Percentiles rank a stretch among this genome's conserved stretches.
Conservation (phyloP, 2,329 filamentous ascomycete species). For the Pseudonectria foliicola region DNA sequence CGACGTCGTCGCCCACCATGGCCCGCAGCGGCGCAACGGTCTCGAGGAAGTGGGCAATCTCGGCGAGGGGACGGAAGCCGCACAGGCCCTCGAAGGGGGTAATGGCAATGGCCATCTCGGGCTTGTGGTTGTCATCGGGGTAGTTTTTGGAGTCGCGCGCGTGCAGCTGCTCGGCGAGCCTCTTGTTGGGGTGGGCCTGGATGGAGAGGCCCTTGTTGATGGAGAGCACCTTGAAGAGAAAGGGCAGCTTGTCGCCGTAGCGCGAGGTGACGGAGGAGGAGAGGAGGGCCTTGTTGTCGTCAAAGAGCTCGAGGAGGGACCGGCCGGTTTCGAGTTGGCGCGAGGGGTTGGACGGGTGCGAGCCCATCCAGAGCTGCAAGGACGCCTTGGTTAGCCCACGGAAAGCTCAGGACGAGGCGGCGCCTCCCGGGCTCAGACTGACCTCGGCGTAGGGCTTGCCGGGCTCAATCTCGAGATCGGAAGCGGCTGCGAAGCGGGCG, state of each 20-base stretch:
- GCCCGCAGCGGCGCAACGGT: conserved; percentile 48
- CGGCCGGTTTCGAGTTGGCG: conserved; percentile 80
- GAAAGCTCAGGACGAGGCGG: not conserved
- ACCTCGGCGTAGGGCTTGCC: conserved; percentile 95
- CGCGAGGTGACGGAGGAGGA: conserved; percentile 63
- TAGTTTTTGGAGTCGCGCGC: conserved; percentile 86
- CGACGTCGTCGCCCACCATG: conserved; percentile 59
- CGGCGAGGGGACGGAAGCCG: conserved; percentile 80
- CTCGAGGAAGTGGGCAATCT: conserved; percentile 80
- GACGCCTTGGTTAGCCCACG: conserved; percentile 1
- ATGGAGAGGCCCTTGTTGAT: conserved; percentile 95
- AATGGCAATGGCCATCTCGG: conserved; percentile 97
- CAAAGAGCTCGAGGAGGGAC: conserved; percentile 77
- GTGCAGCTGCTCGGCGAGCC: conserved; percentile 79
- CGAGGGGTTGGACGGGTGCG: conserved; percentile 91
- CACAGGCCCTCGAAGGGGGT: conserved; percentile 95
- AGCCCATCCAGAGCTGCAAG: conserved; percentile 95
- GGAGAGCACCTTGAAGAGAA: conserved; percentile 95
- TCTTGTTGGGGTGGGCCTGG: conserved; percentile 95
- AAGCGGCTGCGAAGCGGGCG: conserved; percentile 78
- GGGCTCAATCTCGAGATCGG: conserved; percentile 68
- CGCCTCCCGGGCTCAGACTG: no score
- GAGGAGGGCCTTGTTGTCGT: conserved; percentile 79
- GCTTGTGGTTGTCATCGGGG: conserved; percentile 98
- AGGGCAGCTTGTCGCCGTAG: conserved; percentile 80